Base-by-base conservation (phyloP, 2,329 filamentous ascomycete genomes). In the Talaromyces sp. region DNA sequence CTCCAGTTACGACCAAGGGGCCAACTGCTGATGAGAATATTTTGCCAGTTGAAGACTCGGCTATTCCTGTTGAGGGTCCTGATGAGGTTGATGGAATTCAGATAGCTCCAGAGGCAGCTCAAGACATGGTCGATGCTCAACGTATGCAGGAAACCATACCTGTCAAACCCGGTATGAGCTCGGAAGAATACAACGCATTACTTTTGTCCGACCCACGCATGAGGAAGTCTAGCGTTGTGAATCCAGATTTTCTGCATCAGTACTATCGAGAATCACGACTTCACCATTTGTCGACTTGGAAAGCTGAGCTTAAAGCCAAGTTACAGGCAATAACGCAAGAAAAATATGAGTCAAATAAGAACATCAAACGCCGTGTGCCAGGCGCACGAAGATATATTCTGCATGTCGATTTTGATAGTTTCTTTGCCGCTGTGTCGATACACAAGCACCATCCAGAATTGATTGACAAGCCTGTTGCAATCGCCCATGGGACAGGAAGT, bases 321-420 rank as follows among this genome's bases (percentile, higher is more conserved):
- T 88, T 99, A 73, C 94, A 97, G 77, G 87, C 85, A 8, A 81
- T 96, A 63, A 89, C 93, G 9, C 85, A 86, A 1, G 90, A 96
- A 70, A 92, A 89, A 72, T 76, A 74, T 10, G 71, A 74, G 78
- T 79, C 75, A 22, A 74, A 75, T 78, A 84, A 74, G 70, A 75
- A 68, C 6, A 80, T 69, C 82, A 80, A 80, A 65, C 85, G 88
- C 71, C 82, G 83, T 49, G 83, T 83, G 31, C 81, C 85, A 13
- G 90, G 89, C 0, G 79, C 88, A 3, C 85, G 93, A 66, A 83
- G 90, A 60, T 99, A 98, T 71, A 85, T 99, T 62, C 86, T 99
- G 73, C 95, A 99, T 72, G 92, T 99, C 35, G 95, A 99, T 74
- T 99, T 99, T 75, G 96, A 99, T 78, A 95, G 93, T 76, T 99